Conservation (phyloP, 2,329 filamentous ascomycete genomes). For the Arthrobotrys entomopaga region DNA sequence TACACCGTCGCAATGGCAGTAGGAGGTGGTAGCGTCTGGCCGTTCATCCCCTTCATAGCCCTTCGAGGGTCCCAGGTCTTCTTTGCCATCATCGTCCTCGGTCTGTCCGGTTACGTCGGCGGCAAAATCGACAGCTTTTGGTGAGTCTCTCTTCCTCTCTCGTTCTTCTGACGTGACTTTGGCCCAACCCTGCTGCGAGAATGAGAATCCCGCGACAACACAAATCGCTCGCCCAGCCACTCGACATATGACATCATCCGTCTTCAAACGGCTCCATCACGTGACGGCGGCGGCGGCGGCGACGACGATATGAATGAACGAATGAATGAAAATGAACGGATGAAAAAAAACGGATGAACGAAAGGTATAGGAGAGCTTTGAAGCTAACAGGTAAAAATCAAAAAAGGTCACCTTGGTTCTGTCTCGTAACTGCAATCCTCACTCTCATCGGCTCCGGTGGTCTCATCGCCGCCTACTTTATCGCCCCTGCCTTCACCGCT, state of each 20-base stretch:
- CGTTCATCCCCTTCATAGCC: conserved; percentile 54
- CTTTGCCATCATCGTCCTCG: conserved; percentile 59
- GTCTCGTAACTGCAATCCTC: conserved; percentile 62
- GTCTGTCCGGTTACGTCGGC: conserved; percentile 58
- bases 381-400: background rate
- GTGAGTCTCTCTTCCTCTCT: conserved; percentile 19
- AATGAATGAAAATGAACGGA: too few relatives aligned
- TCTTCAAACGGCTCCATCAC: too few relatives aligned
- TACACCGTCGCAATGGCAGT: conserved; percentile 7
- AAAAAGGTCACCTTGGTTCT: conserved; percentile 55
- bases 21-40: conserved; percentile 44
- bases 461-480: conserved; percentile 56
- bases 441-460: conserved; percentile 60
- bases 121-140: conserved; percentile 13
- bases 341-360: too few relatives aligned
- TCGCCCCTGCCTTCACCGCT: conserved; percentile 56
- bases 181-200: too few relatives aligned
- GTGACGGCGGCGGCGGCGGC: too few relatives aligned
- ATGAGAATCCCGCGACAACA: background rate
- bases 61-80: conserved; percentile 59
- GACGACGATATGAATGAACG: too few relatives aligned
- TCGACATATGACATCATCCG: too few relatives aligned
- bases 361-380: too few relatives aligned
- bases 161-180: too few relatives aligned
- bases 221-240: too few relatives aligned